Percentiles rank a stretch among this genome's conserved stretches.
Conservation (phyloP, 2,329 filamentous ascomycete genomes). For the Basipetospora chlamydospora region DNA sequence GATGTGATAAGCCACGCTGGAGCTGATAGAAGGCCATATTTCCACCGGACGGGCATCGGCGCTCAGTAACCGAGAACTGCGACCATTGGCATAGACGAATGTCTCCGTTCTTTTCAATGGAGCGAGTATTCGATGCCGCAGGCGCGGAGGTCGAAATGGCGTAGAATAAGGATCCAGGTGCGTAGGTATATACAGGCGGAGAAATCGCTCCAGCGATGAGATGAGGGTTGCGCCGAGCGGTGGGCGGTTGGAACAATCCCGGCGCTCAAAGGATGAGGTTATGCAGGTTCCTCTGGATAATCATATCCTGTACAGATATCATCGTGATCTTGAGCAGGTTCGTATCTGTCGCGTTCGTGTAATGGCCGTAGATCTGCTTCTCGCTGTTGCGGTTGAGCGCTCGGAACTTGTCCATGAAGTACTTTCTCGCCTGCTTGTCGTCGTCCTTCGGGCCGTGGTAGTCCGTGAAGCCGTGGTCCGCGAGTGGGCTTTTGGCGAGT, state of each 20-base stretch:
- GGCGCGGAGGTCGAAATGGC: no score
- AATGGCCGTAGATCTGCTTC: conserved; percentile 99
- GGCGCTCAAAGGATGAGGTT: conserved; percentile 98
- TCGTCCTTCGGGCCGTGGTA: conserved; percentile 94
- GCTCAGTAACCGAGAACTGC: no score
- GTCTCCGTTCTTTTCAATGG: no score
- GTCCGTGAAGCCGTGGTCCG: conserved; percentile 80
- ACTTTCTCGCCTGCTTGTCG: conserved; percentile 91
- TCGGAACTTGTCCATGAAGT: conserved; percentile 97
- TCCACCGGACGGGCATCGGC: no score
- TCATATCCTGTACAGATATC: conserved; percentile 99
- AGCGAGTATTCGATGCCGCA: no score
- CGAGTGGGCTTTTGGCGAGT: conserved; percentile 64
- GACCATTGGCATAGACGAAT: no score
- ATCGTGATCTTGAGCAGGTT: conserved; percentile 99
- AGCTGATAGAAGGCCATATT: no score
- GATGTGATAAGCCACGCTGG: no score
- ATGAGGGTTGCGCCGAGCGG: conserved; percentile 27
- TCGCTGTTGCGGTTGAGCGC: conserved; percentile 97
- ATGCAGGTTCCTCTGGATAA: conserved; percentile 98
- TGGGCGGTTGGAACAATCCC: no score
- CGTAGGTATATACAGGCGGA: no score
- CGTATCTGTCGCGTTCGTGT: conserved; percentile 96
- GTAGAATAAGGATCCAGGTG: no score
- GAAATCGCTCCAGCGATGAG: no score